These are phyloP conservation scores for Blastobotrys malaysiensis DNA, from an alignment of 1,139 yeast genomes.

Conservation along the genomic window DNA sequence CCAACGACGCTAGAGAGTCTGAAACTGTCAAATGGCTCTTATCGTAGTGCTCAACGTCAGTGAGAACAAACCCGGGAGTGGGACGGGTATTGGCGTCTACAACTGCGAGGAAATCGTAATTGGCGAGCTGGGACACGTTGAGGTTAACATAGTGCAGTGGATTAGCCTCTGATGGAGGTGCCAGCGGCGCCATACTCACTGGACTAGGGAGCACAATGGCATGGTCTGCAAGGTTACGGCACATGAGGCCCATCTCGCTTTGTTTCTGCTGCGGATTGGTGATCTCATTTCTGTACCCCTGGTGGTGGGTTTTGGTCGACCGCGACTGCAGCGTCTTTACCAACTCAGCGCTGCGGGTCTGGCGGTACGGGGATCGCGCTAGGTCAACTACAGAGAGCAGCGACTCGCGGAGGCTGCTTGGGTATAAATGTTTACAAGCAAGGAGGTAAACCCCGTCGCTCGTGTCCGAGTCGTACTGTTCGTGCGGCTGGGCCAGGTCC, in stretches of 20 bases:
- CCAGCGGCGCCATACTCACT: slow-evolving; percentile 30
- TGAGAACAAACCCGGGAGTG: slow-evolving; percentile 30
- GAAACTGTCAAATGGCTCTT: slow-evolving; percentile 17
- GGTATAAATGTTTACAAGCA: slow-evolving; percentile 21
- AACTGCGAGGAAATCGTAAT: slow-evolving; percentile 48
- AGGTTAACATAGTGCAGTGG: slow-evolving; percentile 48
- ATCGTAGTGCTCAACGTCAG: slow-evolving; percentile 22
- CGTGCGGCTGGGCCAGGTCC: slow-evolving; percentile 7
- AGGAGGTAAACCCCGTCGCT: slow-evolving; percentile 19
- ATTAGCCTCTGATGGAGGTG: slow-evolving; percentile 26
- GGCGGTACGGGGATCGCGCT: background rate
- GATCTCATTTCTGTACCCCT: slow-evolving; percentile 22
- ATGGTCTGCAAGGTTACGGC: slow-evolving; percentile 14
- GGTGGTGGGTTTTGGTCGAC: slow-evolving; percentile 19
- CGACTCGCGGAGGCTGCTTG: slow-evolving; percentile 11
- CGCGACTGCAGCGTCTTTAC: background rate
- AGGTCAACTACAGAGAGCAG: slow-evolving; percentile 16
- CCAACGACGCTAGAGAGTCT: slow-evolving; percentile 28
- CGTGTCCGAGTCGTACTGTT: slow-evolving; percentile 9
- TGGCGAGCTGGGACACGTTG: slow-evolving; percentile 28
- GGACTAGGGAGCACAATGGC: slow-evolving; percentile 28
- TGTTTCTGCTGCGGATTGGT: too few species aligned
- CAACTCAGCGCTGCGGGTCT: background rate
- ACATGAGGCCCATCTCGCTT: slow-evolving; percentile 9
- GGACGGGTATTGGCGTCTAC: slow-evolving; percentile 26